These are phyloP conservation scores for Enteropsectra breve DNA, from an alignment of 371 early-diverging fungal species.

Conservation along the genomic window DNA sequence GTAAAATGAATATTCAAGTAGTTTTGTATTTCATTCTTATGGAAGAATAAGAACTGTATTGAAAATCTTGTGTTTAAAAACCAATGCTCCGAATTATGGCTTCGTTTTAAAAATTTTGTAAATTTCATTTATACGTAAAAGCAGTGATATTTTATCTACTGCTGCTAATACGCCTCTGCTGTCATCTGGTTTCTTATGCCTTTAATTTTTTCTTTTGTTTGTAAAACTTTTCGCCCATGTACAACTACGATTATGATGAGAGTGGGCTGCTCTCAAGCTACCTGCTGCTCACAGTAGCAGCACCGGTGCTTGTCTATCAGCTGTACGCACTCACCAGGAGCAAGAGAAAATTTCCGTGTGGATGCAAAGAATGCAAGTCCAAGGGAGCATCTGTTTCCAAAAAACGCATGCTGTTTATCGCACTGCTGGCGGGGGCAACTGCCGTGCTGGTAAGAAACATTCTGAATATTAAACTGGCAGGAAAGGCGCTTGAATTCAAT, in stretches of 20 bases:
- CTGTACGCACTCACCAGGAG: constrained; percentile 8
- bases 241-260: constrained; percentile 55
- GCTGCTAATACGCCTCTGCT: no score
- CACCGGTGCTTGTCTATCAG: constrained; percentile 35
- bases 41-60: no score
- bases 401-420: neutral
- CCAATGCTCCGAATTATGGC: no score
- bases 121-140: no score
- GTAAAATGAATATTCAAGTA: no score
- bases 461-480: constrained; percentile 37
- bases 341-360: constrained; percentile 10
- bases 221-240: constrained; percentile 26
- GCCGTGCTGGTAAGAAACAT: constrained; percentile 41
- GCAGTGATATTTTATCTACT: no score
- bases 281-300: constrained; percentile 38
- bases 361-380: constrained; percentile 34
- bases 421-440: constrained; percentile 4
- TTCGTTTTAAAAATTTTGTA: no score
- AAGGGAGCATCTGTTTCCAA: constrained; percentile 8
- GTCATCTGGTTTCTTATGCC: no score
- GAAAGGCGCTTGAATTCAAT: constrained; percentile 31
- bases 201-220: neutral
- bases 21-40: no score
- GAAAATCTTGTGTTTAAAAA: no score
- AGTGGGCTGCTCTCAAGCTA: constrained; percentile 53